Conservation (phyloP, 768 basidiomycete species). For the Trametes gibbosa region DNA sequence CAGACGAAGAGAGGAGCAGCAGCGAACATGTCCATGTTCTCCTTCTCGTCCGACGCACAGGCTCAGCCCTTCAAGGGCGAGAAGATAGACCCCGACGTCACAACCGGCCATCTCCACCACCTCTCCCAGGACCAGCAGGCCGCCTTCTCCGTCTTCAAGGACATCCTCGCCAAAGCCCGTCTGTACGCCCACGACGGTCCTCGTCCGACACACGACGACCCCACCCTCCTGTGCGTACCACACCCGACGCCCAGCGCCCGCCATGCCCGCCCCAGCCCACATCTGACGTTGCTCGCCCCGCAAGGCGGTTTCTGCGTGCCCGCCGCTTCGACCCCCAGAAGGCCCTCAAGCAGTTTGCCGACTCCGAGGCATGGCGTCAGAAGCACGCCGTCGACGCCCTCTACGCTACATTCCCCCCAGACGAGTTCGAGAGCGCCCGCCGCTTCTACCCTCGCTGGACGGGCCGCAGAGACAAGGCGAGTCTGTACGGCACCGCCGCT, state of each 20-base stretch:
- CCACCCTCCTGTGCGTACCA: conserved; percentile 41
- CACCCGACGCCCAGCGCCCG: conserved; percentile 17
- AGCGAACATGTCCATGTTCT: conserved; percentile 16
- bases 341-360: conserved; percentile 70
- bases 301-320: conserved; percentile 82
- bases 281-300: background rate
- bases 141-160: conserved; percentile 53
- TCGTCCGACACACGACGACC: conserved; percentile 50
- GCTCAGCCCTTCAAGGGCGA: conserved; percentile 10
- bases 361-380: conserved; percentile 66
- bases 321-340: conserved; percentile 59
- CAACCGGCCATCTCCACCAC: conserved; percentile 54
- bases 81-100: conserved; percentile 22
- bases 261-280: background rate
- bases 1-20: too few relatives aligned
- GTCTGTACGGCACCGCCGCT: background rate
- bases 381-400: conserved; percentile 60
- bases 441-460: conserved; percentile 82
- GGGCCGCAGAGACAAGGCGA: conserved; percentile 71
- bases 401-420: conserved; percentile 53
- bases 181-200: conserved; percentile 44
- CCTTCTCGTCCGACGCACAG: background rate
- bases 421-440: conserved; percentile 58
- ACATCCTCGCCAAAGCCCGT: conserved; percentile 44
- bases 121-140: conserved; percentile 48